phyloP scores from a whole-genome alignment of 768 basidiomycete species.

The Tricholoma bakamatsutake region DNA sequence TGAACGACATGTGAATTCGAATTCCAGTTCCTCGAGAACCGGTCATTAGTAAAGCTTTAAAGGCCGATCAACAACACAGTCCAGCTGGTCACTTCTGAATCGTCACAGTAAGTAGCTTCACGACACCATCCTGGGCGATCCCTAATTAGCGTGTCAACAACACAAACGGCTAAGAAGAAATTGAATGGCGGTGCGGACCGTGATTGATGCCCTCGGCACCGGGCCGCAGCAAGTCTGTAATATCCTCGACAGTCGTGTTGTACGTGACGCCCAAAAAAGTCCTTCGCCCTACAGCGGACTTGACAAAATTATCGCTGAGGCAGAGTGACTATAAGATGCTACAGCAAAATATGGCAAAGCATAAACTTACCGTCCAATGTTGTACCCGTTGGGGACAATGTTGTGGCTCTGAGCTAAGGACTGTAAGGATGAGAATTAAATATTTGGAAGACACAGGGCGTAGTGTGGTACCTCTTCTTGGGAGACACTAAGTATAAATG shows the following conservation, averaged over 20 bases:
- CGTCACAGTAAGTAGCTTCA: constrained; percentile 43
- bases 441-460: background rate
- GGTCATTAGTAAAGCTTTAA: background rate
- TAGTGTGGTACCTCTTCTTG: constrained; percentile 6
- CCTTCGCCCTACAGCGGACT: constrained; percentile 27
- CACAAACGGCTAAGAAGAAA: background rate
- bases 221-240: constrained; percentile 36
- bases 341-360: background rate
- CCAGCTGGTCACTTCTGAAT: constrained; percentile 15
- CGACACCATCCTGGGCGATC: constrained; percentile 44
- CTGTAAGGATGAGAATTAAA: background rate
- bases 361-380: constrained; percentile 17
- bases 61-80: background rate
- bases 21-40: background rate
- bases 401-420: constrained; percentile 13
- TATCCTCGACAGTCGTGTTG: constrained; percentile 27
- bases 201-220: constrained; percentile 44
- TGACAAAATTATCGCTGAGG: constrained; percentile 28
- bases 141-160: constrained; percentile 18
- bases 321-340: background rate
- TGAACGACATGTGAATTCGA: background rate
- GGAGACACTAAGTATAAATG: background rate
- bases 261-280: constrained; percentile 32
- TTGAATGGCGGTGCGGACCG: constrained; percentile 25
- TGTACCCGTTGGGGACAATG: constrained; percentile 18